phyloP scores from a whole-genome alignment of 73 alveolate species.

The Uronychia binucleata region DNA sequence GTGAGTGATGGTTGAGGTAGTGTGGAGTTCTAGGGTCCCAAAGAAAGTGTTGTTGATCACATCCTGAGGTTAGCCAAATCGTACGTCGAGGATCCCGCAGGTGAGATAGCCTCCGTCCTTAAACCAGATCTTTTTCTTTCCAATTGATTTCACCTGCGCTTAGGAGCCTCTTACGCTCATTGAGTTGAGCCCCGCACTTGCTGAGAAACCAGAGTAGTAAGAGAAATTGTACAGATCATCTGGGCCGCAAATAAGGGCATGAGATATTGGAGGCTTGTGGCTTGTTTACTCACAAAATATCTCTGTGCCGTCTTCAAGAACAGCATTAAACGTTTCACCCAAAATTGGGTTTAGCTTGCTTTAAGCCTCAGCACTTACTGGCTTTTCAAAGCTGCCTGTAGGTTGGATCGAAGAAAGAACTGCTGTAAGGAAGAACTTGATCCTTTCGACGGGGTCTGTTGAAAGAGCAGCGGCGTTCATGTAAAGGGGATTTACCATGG shows the following conservation, averaged over 20 bases:
- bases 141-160: slow-evolving; percentile 19
- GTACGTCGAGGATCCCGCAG: slow-evolving; percentile 43
- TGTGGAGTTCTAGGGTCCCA: too few relatives aligned
- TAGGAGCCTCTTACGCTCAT: slow-evolving; percentile 45
- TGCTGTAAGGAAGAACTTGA: slow-evolving; percentile 69
- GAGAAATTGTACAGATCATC: slow-evolving; percentile 47
- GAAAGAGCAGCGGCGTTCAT: slow-evolving; percentile 78
- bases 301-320: slow-evolving; percentile 92
- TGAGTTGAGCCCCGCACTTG: slow-evolving; percentile 85
- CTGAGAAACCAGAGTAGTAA: slow-evolving; percentile 74
- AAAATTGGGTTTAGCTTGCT: slow-evolving; percentile 86
- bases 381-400: slow-evolving; percentile 81
- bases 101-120: slow-evolving; percentile 74
- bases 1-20: too few relatives aligned
- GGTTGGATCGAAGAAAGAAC: slow-evolving; percentile 61
- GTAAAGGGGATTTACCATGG: slow-evolving; percentile 58
- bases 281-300: slow-evolving; percentile 94
- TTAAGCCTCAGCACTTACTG: slow-evolving; percentile 31
- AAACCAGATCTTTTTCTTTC: slow-evolving; percentile 70
- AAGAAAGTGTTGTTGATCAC: slow-evolving; percentile 74
- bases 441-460: slow-evolving; percentile 77
- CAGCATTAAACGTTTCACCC: slow-evolving; percentile 97
- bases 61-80: slow-evolving; percentile 26
- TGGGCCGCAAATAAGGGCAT: slow-evolving; percentile 80
- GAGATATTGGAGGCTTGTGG: slow-evolving; percentile 94